Evolutionary conservation across 1,284 basidiomycete species (phyloP).

Genomic region (Cutaneotrichosporon sp.): DNA sequence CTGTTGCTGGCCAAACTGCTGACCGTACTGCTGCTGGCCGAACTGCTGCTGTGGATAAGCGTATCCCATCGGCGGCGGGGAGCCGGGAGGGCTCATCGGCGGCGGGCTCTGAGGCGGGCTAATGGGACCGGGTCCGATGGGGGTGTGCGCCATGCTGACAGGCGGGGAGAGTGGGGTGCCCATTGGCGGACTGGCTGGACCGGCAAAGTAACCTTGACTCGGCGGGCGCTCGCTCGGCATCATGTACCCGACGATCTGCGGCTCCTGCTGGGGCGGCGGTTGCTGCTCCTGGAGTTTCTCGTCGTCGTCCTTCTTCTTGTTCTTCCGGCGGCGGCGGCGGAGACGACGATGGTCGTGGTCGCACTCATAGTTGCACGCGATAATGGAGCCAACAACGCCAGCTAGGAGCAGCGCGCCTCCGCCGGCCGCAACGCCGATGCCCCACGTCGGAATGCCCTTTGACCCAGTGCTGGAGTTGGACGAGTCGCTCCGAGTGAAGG

Average conservation of each 20-base stretch:
- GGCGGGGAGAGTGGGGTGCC: not conserved
- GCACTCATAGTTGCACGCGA: slow-evolving; percentile 4
- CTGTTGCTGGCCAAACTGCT: not conserved
- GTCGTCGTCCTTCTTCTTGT: slow-evolving; percentile 6
- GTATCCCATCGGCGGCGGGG: slow-evolving; percentile 1
- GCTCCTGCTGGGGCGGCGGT: not conserved
- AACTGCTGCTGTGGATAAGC: not conserved
- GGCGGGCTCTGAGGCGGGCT: not conserved
- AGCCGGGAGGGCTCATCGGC: slow-evolving; percentile 2
- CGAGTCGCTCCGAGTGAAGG: not conserved
- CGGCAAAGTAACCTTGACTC: not conserved
- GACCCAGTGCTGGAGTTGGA: not conserved
- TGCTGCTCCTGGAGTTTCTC: not conserved
- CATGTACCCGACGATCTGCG: slow-evolving; percentile 2
- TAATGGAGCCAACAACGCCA: not conserved
- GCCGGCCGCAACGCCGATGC: not conserved
- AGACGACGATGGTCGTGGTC: slow-evolving; percentile 4
- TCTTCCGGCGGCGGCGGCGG: not conserved
- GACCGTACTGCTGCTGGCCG: not conserved
- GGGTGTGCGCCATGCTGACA: slow-evolving; percentile 4
- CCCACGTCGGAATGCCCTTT: slow-evolving; percentile 5
- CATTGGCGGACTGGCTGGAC: not conserved
- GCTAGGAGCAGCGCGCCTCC: not conserved
- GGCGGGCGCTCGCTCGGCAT: not conserved
- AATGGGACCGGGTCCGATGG: not conserved